Evolutionary conservation across 2,329 filamentous ascomycete genomes (phyloP), one percentile per base, ranked within the genome.

Genomic region (Penicillium sclerotigenum): DNA sequence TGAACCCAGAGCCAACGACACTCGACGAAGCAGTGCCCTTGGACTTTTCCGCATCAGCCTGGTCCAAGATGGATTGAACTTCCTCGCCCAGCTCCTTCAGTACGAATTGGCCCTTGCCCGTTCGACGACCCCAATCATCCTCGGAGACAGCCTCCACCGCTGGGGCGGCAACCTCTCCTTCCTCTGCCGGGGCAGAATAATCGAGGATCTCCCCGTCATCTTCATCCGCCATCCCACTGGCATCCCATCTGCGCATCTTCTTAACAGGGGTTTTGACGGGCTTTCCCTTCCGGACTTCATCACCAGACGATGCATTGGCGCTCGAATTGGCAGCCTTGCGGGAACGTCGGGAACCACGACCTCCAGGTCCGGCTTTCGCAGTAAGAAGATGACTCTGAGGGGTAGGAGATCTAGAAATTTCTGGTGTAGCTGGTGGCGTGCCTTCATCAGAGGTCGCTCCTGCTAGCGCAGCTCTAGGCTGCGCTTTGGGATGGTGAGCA

Each of bases 11-110:
- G 28, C 88, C 89, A 13, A 97, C 83, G 14, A 97, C 77, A 0
- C 90, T 88, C 16, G 80, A 78, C 18, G 82, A 78, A 11, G 76
- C 68, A 37, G 71, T 65, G 2, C 71, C 62, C 49, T 80, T 80
- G 2, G 79, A 67, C 47, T 82, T 81, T 63, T 86, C 86, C 10
- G 83, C 83, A 65, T 91, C 86, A n/a, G 90, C 90, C 22, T 87
- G 85, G 33, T 90, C 85, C 42, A 99, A 80, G 54, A 99, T 97
- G 34, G 86, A 88, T 67, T 96, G 87, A 16, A 99, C 91, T 75
- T 99, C 91, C 63, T 96, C 91, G 59, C 92, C 93, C 7, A 99
- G 77, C 68, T 99, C 94, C 69, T 90, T 96, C 61, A 99, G 79
- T 47, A 97, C 87, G 67, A 97, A 99, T 70, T 97, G 90, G 49